Evolutionary conservation across 1,284 basidiomycete species (phyloP).

Genomic region (Melampsora larici-populina): DNA sequence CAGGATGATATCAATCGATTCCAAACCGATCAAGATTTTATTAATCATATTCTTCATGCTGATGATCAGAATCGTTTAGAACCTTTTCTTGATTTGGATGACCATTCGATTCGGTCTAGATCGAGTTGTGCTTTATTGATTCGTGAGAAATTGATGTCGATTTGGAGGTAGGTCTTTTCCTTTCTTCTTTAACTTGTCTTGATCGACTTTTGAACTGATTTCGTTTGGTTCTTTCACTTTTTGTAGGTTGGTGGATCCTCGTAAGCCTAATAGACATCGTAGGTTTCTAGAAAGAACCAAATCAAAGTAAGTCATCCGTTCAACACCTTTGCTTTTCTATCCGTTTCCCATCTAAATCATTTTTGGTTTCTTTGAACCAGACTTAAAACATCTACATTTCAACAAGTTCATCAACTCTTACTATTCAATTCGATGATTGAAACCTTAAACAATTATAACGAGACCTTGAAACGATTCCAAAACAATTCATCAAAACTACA

Average conservation of each 20-base stretch:
- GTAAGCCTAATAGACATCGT: constrained; percentile 10
- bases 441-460: constrained; percentile 11
- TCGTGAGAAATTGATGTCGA: no score
- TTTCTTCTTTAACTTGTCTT: background rate
- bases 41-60: no score
- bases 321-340: no score
- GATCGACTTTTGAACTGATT: background rate
- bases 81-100: no score
- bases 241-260: background rate
- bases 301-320: no score
- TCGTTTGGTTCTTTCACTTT: background rate
- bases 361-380: background rate
- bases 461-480: constrained; percentile 14
- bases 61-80: no score
- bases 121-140: no score
- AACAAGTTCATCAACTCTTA: constrained; percentile 30
- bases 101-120: no score
- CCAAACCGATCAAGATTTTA: no score
- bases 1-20: no score
- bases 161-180: background rate
- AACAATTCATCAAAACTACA: constrained; percentile 17
- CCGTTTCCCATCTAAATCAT: no score
- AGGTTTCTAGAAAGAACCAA: constrained; percentile 18
- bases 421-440: constrained; percentile 5
- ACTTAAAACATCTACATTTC: constrained; percentile 13